These are phyloP conservation scores for Amorphotheca resinae DNA, from an alignment of 495 filamentous ascomycete genomes.

Conservation along the genomic window DNA sequence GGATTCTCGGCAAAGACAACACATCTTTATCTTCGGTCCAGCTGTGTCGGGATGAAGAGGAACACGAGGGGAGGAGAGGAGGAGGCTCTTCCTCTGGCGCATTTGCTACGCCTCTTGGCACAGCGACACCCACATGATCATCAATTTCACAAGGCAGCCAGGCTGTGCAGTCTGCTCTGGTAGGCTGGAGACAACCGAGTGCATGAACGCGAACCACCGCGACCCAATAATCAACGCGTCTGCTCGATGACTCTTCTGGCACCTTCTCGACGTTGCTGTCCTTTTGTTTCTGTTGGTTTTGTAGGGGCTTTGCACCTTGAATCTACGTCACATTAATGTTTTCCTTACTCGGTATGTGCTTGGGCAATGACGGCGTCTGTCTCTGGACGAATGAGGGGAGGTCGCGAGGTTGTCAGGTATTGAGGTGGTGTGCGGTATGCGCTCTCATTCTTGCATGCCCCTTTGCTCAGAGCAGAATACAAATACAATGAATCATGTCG, in stretches of 20 bases:
- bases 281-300: too few species aligned
- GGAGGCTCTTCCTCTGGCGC: slow-evolving; percentile 5
- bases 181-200: too few species aligned
- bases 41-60: too few species aligned
- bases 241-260: neutral
- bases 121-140: neutral
- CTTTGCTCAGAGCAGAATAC: neutral
- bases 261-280: neutral
- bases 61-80: neutral
- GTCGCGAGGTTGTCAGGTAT: neutral
- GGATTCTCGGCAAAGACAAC: too few species aligned
- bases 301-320: too few species aligned
- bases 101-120: slow-evolving; percentile 4
- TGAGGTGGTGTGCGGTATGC: neutral
- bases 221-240: neutral
- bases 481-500: neutral
- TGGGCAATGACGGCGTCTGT: neutral
- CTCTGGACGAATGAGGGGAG: neutral
- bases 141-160: slow-evolving; percentile 5
- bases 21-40: too few species aligned
- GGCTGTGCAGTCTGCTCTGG: slow-evolving; percentile 15
- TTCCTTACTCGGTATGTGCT: too few species aligned
- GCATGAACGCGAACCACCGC: neutral
- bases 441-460: neutral
- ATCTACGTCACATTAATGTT: too few species aligned